phyloP scores from a whole-genome alignment of 2,329 filamentous ascomycete genomes.

The Trichoderma citrinoviride region DNA sequence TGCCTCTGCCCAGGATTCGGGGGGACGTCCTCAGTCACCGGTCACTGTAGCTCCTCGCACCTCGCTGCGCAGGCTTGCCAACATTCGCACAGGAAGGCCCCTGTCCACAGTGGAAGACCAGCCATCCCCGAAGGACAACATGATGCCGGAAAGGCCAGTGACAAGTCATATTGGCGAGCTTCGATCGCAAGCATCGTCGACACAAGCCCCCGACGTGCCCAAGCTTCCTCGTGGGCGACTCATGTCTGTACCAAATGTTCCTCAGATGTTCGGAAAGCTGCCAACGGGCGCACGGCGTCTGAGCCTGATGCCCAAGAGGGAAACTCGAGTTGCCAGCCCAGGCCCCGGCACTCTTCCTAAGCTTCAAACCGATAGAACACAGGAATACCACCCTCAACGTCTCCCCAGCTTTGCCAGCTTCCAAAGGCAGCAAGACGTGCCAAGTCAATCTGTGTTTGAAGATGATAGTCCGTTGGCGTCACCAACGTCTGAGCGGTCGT shows the following conservation, averaged over 20 bases:
- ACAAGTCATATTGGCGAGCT: conserved; percentile 26
- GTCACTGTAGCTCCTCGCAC: conserved; percentile 25
- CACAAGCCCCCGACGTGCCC: background rate
- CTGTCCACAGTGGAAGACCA: conserved; percentile 56
- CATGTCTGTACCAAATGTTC: conserved; percentile 2
- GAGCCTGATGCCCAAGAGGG: conserved; percentile 25
- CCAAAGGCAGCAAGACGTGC: conserved; percentile 24
- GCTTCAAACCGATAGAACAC: background rate
- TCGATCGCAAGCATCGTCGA: background rate
- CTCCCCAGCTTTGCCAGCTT: conserved; percentile 35
- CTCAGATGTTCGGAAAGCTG: background rate
- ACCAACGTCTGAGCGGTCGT: background rate
- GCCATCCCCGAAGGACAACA: conserved; percentile 42
- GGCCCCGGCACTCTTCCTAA: background rate
- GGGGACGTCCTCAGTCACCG: conserved; percentile 21
- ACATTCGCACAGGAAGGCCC: conserved; percentile 48
- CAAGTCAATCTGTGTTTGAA: background rate
- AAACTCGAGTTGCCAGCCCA: background rate
- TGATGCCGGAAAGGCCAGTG: conserved; percentile 31
- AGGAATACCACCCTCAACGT: conserved; percentile 28
- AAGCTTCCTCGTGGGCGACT: conserved; percentile 7
- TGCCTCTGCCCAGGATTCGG: conserved; percentile 24
- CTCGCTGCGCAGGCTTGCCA: conserved; percentile 42
- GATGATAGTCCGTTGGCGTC: background rate
- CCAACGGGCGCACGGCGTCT: conserved; percentile 27